A percentile compares a stretch with the other conserved stretches of the same genome.
phyloP scores from a whole-genome alignment of 768 basidiomycete genomes.

The Rhodotorula paludigena region DNA sequence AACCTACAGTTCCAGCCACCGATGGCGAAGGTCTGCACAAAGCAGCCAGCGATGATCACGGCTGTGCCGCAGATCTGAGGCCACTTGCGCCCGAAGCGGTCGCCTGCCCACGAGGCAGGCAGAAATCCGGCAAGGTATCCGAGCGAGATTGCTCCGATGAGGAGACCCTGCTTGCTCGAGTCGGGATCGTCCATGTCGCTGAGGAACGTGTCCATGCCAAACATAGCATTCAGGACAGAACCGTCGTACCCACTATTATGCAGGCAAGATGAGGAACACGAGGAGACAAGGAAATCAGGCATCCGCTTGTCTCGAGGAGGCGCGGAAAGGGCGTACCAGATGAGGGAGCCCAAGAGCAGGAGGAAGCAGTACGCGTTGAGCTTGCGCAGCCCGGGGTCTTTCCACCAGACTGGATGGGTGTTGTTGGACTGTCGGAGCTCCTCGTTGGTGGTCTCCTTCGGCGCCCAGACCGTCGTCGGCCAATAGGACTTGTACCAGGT shows the following conservation, averaged over 20 bases:
- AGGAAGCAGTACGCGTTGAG: neutral
- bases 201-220: neutral
- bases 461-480: too few relatives aligned
- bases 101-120: neutral
- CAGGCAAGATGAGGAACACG: too few relatives aligned
- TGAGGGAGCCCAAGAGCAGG: neutral
- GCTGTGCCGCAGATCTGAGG: neutral
- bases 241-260: conserved; percentile 10
- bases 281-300: too few relatives aligned
- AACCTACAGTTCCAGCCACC: neutral
- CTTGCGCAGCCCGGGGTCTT: conserved; percentile 3
- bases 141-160: conserved; percentile 4
- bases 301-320: too few relatives aligned
- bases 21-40: conserved; percentile 3
- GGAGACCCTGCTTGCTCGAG: neutral
- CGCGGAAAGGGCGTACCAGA: too few relatives aligned
- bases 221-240: neutral
- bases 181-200: conserved; percentile 5
- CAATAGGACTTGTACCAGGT: too few relatives aligned
- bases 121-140: conserved; percentile 7
- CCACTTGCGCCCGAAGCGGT: neutral
- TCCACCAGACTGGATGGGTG: conserved; percentile 6
- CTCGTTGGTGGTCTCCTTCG: too few relatives aligned
- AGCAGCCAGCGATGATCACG: neutral
- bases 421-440: too few relatives aligned